These are phyloP conservation scores for Jatropha podagrica DNA, from an alignment of 441 rosid genomes.

Conservation along the genomic window DNA sequence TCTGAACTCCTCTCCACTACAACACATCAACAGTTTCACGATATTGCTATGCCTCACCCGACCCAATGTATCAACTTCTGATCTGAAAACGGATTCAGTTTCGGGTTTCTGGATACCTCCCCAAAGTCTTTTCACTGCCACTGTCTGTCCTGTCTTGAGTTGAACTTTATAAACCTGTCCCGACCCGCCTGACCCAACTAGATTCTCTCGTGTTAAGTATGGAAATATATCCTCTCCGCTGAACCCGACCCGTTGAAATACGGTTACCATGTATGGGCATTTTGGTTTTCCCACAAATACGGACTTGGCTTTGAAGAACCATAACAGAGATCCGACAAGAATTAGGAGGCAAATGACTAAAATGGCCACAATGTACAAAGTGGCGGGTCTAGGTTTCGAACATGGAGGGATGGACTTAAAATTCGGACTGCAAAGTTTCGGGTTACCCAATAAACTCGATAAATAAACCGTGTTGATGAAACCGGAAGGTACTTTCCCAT, in stretches of 20 bases:
- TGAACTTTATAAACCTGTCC: constrained; percentile 54
- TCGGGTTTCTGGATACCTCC: constrained; percentile 34
- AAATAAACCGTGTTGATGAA: constrained; percentile 29
- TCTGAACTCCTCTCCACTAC: constrained; percentile 42
- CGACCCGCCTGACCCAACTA: constrained; percentile 64
- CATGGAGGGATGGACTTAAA: constrained; percentile 45
- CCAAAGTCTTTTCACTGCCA: constrained; percentile 65
- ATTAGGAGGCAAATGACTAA: constrained; percentile 28
- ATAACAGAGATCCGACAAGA: constrained; percentile 36
- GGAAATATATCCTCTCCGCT: constrained; percentile 44
- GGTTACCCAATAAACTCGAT: constrained; percentile 58
- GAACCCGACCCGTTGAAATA: constrained; percentile 56
- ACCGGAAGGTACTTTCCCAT: constrained; percentile 52
- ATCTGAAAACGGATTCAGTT: constrained; percentile 42
- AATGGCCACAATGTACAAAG: constrained; percentile 28
- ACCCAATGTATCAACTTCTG: constrained; percentile 64
- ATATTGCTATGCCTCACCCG: constrained; percentile 62
- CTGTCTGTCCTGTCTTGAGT: constrained; percentile 49
- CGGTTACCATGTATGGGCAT: constrained; percentile 34
- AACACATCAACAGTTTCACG: constrained; percentile 54
- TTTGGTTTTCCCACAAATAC: constrained; percentile 24
- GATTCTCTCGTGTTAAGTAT: constrained; percentile 40
- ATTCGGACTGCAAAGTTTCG: constrained; percentile 54
- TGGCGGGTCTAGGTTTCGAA: constrained; percentile 29
- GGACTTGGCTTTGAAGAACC: constrained; percentile 42